Conservation (phyloP, 1,284 basidiomycete genomes). For the Apiotrichum veenhuisii region DNA sequence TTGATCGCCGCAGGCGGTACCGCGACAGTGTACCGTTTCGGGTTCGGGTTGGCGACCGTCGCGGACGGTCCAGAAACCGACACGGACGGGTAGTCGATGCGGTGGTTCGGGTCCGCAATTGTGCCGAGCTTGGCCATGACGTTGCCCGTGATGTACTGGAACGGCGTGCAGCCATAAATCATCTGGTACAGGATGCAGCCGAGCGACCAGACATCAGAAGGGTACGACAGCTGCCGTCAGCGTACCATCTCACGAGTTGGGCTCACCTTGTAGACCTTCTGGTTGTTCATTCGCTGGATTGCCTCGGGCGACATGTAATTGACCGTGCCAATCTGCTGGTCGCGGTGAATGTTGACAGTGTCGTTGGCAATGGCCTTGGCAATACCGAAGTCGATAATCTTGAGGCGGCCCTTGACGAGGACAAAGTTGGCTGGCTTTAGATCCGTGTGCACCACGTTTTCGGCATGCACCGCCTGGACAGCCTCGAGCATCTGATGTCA, state of each 20-base stretch:
- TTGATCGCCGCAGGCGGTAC: constrained; percentile 52
- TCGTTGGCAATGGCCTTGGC: constrained; percentile 96
- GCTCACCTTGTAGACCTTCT: constrained; percentile 48
- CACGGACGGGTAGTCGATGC: constrained; percentile 50
- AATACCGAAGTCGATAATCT: constrained; percentile 95
- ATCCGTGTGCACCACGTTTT: constrained; percentile 95
- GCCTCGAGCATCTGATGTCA: constrained; percentile 80
- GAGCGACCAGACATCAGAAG: constrained; percentile 95
- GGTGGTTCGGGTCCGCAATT: constrained; percentile 53
- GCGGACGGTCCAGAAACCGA: not conserved
- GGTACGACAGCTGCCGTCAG: constrained; percentile 47
- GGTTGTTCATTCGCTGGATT: constrained; percentile 59
- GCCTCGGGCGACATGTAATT: constrained; percentile 97
- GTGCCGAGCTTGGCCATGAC: constrained; percentile 54
- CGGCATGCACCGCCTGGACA: constrained; percentile 89
- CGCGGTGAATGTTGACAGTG: constrained; percentile 92
- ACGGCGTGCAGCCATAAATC: constrained; percentile 88
- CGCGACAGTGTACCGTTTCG: constrained; percentile 30
- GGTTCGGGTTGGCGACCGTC: not conserved
- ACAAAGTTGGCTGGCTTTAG: constrained; percentile 96
- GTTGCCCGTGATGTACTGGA: constrained; percentile 80
- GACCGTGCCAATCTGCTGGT: constrained; percentile 88
- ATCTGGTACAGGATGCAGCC: constrained; percentile 97
- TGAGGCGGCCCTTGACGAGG: constrained; percentile 83
- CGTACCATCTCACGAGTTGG: not conserved